Percentiles rank a stretch among this genome's conserved stretches.
Conservation (phyloP, 208 protist genomes). For the Leishmania guyanensis region DNA sequence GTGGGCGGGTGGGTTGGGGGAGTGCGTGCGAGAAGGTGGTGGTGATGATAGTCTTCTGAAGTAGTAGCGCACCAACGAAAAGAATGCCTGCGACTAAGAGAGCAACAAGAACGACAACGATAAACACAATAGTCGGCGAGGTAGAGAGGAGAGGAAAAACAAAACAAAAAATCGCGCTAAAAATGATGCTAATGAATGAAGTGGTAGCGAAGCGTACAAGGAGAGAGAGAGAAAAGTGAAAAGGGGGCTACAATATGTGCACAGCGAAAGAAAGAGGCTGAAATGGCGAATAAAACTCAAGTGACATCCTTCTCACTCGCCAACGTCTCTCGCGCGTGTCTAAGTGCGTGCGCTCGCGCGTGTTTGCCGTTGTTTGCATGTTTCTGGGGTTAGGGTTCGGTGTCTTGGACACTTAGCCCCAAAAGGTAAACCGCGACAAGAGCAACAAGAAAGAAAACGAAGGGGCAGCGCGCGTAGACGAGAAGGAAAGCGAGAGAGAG, state of each 20-base stretch:
- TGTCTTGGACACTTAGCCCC: neutral
- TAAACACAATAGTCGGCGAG: neutral
- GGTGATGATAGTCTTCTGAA: neutral
- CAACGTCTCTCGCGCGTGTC: neutral
- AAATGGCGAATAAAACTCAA: neutral
- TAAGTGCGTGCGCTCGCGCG: neutral
- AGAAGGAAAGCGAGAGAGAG: too few relatives aligned
- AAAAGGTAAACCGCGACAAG: neutral
- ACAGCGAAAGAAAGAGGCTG: neutral
- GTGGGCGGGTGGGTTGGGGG: neutral
- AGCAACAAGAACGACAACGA: slow-evolving; percentile 23
- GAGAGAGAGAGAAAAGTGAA: neutral
- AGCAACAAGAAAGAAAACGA: neutral
- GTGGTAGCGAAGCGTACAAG: neutral
- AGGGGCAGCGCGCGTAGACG: too few relatives aligned
- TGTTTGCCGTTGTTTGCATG: neutral
- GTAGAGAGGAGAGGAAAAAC: neutral
- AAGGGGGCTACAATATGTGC: neutral
- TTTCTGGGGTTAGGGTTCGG: neutral
- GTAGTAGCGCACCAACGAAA: slow-evolving; percentile 14
- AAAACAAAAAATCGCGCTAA: neutral
- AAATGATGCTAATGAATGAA: neutral
- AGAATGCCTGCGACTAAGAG: slow-evolving; percentile 11
- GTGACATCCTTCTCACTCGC: neutral
- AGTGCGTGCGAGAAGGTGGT: neutral